Evolutionary conservation across 2,329 filamentous ascomycete genomes (phyloP).

Genomic region (Aspergillus tamarii): DNA sequence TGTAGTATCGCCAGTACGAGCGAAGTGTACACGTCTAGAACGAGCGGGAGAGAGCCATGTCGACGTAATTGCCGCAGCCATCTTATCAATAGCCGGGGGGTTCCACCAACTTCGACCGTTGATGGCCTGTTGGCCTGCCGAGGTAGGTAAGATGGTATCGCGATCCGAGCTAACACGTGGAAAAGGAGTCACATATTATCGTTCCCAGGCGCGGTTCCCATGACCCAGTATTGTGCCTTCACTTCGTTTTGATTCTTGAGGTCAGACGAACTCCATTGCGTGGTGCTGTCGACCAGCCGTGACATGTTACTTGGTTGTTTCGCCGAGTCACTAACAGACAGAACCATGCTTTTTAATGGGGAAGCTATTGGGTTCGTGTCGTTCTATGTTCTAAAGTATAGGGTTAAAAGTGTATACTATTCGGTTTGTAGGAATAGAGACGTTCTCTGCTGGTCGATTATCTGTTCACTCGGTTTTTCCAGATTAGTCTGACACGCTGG

Average conservation of each 20-base stretch:
- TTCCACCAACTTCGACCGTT: not conserved
- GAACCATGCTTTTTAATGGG: not conserved
- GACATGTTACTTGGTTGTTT: not conserved
- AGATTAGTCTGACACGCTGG: not conserved
- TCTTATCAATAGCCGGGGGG: not conserved
- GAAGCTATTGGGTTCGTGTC: not conserved
- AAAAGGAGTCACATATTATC: not conserved
- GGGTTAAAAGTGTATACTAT: not conserved
- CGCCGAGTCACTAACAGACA: constrained; percentile 16
- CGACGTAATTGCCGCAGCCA: not conserved
- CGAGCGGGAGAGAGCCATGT: not conserved
- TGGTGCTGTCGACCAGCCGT: not conserved
- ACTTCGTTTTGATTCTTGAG: not conserved
- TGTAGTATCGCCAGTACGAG: constrained; percentile 27
- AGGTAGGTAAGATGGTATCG: not conserved
- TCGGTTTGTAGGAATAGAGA: not conserved
- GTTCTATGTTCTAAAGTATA: not conserved
- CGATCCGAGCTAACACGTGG: not conserved
- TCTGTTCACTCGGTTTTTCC: not conserved
- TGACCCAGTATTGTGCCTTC: not conserved
- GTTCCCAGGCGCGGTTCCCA: not conserved
- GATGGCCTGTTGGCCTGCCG: not conserved
- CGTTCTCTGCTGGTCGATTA: too few species aligned
- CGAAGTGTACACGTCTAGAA: constrained; percentile 1
- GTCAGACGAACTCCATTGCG: not conserved